Evolutionary conservation across 129 eudicot species (phyloP), one percentile per base, ranked within the genome.

Genomic region (Artemisia argyi): DNA sequence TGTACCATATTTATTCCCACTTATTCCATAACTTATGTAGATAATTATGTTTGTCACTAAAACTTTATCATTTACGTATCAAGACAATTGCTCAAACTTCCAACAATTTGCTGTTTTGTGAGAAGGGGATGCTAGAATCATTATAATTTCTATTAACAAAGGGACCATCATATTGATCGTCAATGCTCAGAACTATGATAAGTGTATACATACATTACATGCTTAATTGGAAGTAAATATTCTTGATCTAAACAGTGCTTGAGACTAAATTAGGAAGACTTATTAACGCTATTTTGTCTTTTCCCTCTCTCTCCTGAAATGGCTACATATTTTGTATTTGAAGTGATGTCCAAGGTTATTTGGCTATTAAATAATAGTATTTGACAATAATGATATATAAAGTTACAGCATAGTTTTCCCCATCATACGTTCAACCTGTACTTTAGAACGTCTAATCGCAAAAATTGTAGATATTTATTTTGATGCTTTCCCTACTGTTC

Each of bases 341-440:
- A 24, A 51, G 28, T 48, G 49, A 47, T 16, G 15, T 2, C 61
- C 17, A 61, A 24, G 49, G 53, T 42, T 58, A 18, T 72, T 72
- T 58, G 39, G 11, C 54, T 11, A 24, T 26, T n/a, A 16, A 61
- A 73, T 42, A 42, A 16, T 30, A 15, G 59, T 47, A 42, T 32
- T 46, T 46, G 59, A 60, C 32, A 48, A 60, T 11, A 30, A 22
- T 22, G 51, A 52, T 60, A 19, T 12, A n/a, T n/a, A 28, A 18
- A 46, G 20, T 30, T 61, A 15, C 76, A 47, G 24, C 76, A 20
- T 59, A 26, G 16, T 72, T 20, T 59, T 7, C 11, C 8, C 20
- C 77, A 42, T 73, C 13, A 15, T 28, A 73, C 26, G 59, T 72
- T 24, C 60, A 47, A 72, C 13, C 68, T 44, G 61, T 47, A 61